These are phyloP conservation scores for Suhomyces pyralidae DNA, from an alignment of 805 yeast genomes.

Conservation along the genomic window DNA sequence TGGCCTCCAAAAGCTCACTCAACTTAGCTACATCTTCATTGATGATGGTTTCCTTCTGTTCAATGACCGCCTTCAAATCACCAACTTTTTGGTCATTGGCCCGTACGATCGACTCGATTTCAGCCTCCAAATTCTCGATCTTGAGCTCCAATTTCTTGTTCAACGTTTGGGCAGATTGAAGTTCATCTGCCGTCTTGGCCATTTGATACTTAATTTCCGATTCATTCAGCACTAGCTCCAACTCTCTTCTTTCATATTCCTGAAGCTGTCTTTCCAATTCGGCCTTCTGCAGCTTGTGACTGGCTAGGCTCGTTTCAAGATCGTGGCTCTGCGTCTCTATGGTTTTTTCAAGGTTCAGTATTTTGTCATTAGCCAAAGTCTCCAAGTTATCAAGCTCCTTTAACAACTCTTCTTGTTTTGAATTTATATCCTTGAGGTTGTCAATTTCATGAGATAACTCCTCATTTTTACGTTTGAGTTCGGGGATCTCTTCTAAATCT, in stretches of 20 bases:
- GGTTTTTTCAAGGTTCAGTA: conserved; percentile 14
- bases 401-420: conserved; percentile 19
- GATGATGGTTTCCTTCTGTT: conserved; percentile 31
- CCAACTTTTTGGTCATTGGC: conserved; percentile 3
- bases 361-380: conserved; percentile 20
- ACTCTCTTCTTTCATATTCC: conserved; percentile 7
- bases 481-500: not conserved
- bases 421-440: conserved; percentile 17
- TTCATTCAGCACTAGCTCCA: conserved; percentile 14
- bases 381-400: conserved; percentile 23
- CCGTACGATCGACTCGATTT: conserved; percentile 16
- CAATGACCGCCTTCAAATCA: conserved; percentile 6
- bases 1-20: conserved; percentile 24
- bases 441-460: not conserved
- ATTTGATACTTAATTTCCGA: conserved; percentile 6
- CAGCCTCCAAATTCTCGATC: conserved; percentile 27
- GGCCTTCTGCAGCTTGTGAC: conserved; percentile 13
- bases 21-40: conserved; percentile 29
- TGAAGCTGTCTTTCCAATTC: conserved; percentile 14
- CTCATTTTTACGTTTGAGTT: not conserved
- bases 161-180: conserved; percentile 6
- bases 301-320: conserved; percentile 10
- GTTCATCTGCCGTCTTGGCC: conserved; percentile 4
- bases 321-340: conserved; percentile 7
- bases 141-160: conserved; percentile 5